A percentile compares a stretch with the other conserved stretches of the same genome.
These are phyloP conservation scores for Saturnispora besseyi DNA, from an alignment of 805 yeast species.

Conservation along the genomic window DNA sequence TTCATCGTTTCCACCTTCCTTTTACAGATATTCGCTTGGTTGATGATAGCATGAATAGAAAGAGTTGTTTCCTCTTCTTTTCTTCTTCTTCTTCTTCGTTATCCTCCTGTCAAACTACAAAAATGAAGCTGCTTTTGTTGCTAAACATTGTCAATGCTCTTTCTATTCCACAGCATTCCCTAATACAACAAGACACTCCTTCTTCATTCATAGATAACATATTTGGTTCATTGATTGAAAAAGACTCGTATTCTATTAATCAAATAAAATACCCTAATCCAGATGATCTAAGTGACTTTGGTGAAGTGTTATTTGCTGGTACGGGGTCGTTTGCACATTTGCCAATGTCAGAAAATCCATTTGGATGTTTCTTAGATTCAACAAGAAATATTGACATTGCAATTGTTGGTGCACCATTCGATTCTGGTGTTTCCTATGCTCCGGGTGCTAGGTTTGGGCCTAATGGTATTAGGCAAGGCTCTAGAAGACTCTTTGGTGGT, in stretches of 20 bases:
- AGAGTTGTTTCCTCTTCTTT: no score
- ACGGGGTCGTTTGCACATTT: slow-evolving; percentile 48
- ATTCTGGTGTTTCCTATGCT: slow-evolving; percentile 45
- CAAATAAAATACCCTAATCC: slow-evolving; percentile 26
- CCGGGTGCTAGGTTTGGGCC: slow-evolving; percentile 59
- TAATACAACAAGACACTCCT: not conserved
- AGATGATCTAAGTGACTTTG: slow-evolving; percentile 30
- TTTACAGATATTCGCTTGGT: no score
- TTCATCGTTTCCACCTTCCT: no score
- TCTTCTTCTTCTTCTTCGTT: not conserved
- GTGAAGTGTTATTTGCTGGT: slow-evolving; percentile 34
- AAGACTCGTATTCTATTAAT: slow-evolving; percentile 8
- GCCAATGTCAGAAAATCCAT: slow-evolving; percentile 29
- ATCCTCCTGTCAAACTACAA: not conserved
- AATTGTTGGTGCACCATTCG: slow-evolving; percentile 52
- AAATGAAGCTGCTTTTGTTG: not conserved
- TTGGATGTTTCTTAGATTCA: slow-evolving; percentile 36
- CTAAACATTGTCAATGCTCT: not conserved
- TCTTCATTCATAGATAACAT: not conserved
- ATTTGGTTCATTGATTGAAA: not conserved
- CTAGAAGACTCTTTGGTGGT: slow-evolving; percentile 39
- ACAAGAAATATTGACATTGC: slow-evolving; percentile 39
- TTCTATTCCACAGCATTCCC: not conserved
- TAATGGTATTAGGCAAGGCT: slow-evolving; percentile 35
- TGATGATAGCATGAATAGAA: no score